Evolutionary conservation across 257 asterid genomes (phyloP), one percentile per base, ranked within the genome.

Genomic region (Solanum arcanum): DNA sequence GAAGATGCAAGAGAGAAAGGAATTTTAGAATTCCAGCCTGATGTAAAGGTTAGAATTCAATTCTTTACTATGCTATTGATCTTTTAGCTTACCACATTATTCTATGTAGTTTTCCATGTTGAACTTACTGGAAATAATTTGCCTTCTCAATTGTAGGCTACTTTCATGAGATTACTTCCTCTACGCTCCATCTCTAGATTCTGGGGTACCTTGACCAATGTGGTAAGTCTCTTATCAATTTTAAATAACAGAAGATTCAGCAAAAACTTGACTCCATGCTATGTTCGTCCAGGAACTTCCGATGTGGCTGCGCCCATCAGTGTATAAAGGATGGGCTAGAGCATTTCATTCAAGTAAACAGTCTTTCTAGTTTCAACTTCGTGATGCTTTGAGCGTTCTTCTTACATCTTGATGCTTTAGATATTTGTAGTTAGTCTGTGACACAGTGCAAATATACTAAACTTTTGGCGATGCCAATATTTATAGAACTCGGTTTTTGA

Each of bases 301-400:
- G 9, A 23, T 93, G 64, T 97, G 95, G 97, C 87, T 97, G 88
- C 94, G 99, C 46, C 97, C 98, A n/a, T 89, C 92, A 92, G 97
- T 94, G 27, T 94, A 94, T 87, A 93, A 77, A 89, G 98, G 96
- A 85, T 97, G 99, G 99, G 96, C 99, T 85, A 93, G 98, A 47
- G 99, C 99, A 89, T 97, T 97, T 86, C 98, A 95, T 90, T 94
- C 98, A 86, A 93, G 99, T 97, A 94, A 68, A 96, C 81, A 64
- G 14, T 31, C n/a, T 86, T 64, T 49, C 89, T 69, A 49, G 77
- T 83, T 88, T 77, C 89, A 76, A 31, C 83, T 85, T 75, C 18
- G 31, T 64, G 59, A 74, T 46, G 25, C 35, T 64, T 66, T 77
- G 68, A 46, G 68, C 85, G 56, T 86, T 81, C 74, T 86, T 86